Conservation (phyloP, 306 rosid genomes). For the Carpinus viminea region DNA sequence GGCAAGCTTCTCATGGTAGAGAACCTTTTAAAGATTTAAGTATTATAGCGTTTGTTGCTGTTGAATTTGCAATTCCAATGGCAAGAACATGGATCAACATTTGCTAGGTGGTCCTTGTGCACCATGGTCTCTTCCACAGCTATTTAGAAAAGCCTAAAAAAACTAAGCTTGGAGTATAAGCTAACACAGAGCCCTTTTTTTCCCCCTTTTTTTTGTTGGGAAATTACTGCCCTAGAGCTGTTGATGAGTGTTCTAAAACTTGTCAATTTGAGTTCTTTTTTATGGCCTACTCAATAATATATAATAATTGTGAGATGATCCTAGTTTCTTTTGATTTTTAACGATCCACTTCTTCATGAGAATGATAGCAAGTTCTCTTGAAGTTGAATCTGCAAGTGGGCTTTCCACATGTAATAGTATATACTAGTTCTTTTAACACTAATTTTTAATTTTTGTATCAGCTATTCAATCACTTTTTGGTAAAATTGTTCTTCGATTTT, state of each 20-base stretch:
- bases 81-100: not conserved
- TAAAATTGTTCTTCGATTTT: not conserved
- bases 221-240: too few relatives aligned
- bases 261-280: too few relatives aligned
- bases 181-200: too few relatives aligned
- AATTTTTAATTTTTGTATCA: not conserved
- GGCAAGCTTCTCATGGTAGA: not conserved
- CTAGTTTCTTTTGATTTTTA: not conserved
- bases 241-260: too few relatives aligned
- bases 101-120: not conserved
- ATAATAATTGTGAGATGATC: too few relatives aligned
- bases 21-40: not conserved
- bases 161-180: too few relatives aligned
- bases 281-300: too few relatives aligned
- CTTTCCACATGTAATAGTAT: not conserved
- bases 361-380: not conserved
- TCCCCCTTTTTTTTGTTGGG: not conserved
- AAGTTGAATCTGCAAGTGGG: not conserved
- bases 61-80: not conserved
- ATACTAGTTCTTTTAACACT: conserved; percentile 1
- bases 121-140: not conserved
- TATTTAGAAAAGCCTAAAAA: too few relatives aligned
- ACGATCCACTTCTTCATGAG: not conserved
- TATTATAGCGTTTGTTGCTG: not conserved
- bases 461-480: not conserved